Evolutionary conservation across 108 stramenopile genomes (phyloP), one percentile per base, ranked within the genome.

Genomic region (Pseudonitzschia delicatissima): DNA sequence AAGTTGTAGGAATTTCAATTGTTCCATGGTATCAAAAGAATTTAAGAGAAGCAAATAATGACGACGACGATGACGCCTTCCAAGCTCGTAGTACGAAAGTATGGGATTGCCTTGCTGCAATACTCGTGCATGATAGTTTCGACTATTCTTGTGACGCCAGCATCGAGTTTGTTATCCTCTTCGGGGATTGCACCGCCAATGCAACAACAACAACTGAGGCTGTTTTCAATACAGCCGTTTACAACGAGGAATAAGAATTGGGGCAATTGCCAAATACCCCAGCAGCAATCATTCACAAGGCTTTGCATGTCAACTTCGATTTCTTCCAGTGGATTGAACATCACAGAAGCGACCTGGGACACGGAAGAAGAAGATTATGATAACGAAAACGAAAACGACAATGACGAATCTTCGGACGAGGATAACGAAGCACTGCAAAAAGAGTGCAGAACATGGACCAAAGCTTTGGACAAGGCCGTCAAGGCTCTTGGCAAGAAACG

Each of bases 401-500:
- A 37, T 9, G 29, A 26, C 6, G 37, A 25, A 12, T 50, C 58
- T 32, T 37, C 48, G 8, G 33, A 39, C 21, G 37, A 64, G 36
- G 77, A 78, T 31, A 44, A 78, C 44, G 40, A 39, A 45, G 25
- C 45, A 8, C n/a, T n/a, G n/a, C n/a, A n/a, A n/a, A n/a, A n/a
- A n/a, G n/a, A n/a, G n/a, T n/a, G n/a, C n/a, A 12, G 1, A 20
- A 18, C 11, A 25, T 78, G 77, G 71, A 59, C 63, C 2, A 47
- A 64, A 40, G 71, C 71, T 9, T 31, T 78, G 8, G 31, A 65
- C 20, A 35, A 48, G 4, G 52, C 71, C n/a, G 5, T 72, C 6
- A 64, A 48, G 25, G 40, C 64, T 7, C 29, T 78, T 13, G 28
- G 50, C 68, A 71, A 70, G 60, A 92, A 88, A 66, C 76, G 72